A percentile compares a stretch with the other conserved stretches of the same genome.
Conservation (phyloP, 176 grass and related monocot species). For the Sorghum bicolor region Sorghum_bicolor_NCBIv3 NC_012877.2:56639001-56639500, state of each 20-base stretch:
- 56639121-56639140: conserved; percentile 88
- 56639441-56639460: background rate
- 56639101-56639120: conserved; percentile 79
- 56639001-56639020: conserved; percentile 99
- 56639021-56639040: conserved; percentile 97
- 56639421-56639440: background rate
- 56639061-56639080: conserved; percentile 98
- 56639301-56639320: conserved; percentile 97
- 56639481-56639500: background rate
- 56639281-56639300: conserved; percentile 98
- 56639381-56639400: background rate
- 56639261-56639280: conserved; percentile 81
- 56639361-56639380: conserved; percentile 59
- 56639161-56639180: conserved; percentile 99
- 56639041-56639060: conserved; percentile 87
- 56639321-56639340: conserved; percentile 40
- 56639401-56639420: background rate
- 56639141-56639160: conserved; percentile 85
- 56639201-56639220: conserved; percentile 70
- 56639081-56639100: conserved; percentile 98
- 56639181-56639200: conserved; percentile 94
- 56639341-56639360: conserved; percentile 46
- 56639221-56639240: conserved; percentile 94
- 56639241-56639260: conserved; percentile 81
- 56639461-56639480: background rate